phyloP scores from a whole-genome alignment of 164 flowering plant species.

The grape (Vitis vinifera) region DNA sequence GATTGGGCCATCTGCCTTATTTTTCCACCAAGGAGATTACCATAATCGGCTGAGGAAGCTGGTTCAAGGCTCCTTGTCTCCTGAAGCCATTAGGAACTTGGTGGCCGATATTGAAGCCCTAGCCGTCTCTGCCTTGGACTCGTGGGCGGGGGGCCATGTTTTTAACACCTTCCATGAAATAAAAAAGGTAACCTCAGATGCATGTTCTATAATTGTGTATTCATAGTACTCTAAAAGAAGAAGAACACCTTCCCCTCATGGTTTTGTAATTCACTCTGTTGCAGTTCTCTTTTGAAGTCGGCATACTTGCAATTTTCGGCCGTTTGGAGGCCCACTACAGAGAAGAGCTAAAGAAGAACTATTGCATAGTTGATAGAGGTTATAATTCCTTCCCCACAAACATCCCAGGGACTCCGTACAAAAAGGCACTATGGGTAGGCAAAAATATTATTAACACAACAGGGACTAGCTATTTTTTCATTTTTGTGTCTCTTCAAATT shows the following conservation, averaged over 20 bases:
- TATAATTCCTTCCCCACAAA: conserved; percentile 56
- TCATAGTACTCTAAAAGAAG: neutral
- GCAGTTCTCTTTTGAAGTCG: conserved; percentile 64
- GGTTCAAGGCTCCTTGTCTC: conserved; percentile 61
- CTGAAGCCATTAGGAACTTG: conserved; percentile 40
- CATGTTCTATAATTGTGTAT: neutral
- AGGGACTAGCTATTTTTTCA: neutral
- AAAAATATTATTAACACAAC: neutral
- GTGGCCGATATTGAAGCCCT: conserved; percentile 50
- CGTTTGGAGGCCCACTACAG: conserved; percentile 29
- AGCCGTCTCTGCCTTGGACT: conserved; percentile 39
- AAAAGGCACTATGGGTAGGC: conserved; percentile 59
- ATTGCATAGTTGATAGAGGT: conserved; percentile 41
- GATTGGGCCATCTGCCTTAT: conserved; percentile 79
- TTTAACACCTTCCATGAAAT: conserved; percentile 69
- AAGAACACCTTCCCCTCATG: neutral
- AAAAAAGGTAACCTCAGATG: conserved; percentile 58
- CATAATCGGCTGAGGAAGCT: conserved; percentile 67
- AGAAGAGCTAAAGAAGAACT: conserved; percentile 46
- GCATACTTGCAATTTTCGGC: conserved; percentile 48
- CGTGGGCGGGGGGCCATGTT: conserved; percentile 51
- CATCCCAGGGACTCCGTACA: conserved; percentile 55
- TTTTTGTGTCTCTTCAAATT: neutral
- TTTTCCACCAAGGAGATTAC: conserved; percentile 83
- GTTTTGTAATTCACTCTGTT: conserved; percentile 1